Percentiles rank a stretch among this genome's conserved stretches.
Conservation (phyloP, 225 moss, liverwort and hornwort species). For the Rhytidiadelphus loreus region DNA sequence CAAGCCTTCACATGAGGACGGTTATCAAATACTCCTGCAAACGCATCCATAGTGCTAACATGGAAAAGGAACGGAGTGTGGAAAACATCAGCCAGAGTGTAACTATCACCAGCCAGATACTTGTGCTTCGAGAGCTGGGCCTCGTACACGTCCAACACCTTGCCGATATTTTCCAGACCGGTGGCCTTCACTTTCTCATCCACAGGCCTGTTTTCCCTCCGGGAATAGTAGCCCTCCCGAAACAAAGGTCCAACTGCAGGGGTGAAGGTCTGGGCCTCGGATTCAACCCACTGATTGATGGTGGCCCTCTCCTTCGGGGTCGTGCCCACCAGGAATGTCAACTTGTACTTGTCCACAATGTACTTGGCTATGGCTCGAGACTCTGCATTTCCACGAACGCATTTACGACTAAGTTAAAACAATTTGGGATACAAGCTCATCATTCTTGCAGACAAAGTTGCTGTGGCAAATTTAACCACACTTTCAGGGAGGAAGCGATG, state of each 20-base stretch:
- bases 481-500: neutral
- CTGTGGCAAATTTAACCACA: neutral
- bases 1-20: no score
- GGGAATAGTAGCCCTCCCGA: accelerated
- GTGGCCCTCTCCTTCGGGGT: neutral
- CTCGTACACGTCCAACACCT: no score
- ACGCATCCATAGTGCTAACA: no score
- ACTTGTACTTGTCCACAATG: neutral
- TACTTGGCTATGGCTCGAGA: neutral
- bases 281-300: neutral
- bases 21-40: no score
- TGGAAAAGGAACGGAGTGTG: no score
- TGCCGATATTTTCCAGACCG: no score
- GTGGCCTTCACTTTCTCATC: no score
- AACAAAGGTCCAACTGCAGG: neutral
- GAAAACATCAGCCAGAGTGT: no score
- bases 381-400: neutral
- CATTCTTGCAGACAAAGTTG: neutral
- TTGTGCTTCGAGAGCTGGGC: no score
- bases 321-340: neutral
- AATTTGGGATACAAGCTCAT: neutral
- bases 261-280: neutral
- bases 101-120: no score
- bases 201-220: neutral
- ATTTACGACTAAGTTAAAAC: neutral